A percentile compares a stretch with the other conserved stretches of the same genome.
phyloP scores from a whole-genome alignment of 495 filamentous ascomycete species.

The Lasiosphaeria ovina region DNA sequence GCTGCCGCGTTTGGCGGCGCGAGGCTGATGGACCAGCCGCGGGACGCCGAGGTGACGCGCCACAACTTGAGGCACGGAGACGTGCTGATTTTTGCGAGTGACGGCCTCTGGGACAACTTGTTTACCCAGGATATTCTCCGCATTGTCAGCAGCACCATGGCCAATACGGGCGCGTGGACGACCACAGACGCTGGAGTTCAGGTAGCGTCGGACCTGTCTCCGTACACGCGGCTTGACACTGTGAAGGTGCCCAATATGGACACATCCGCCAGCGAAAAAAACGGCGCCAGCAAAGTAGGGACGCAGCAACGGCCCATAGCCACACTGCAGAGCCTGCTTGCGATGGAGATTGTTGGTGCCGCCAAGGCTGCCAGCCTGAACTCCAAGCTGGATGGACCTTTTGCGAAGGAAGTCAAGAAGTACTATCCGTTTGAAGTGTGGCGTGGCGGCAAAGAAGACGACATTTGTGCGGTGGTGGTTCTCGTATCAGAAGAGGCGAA shows the following conservation, averaged over 20 bases:
- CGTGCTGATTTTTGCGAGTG: slow-evolving; percentile 85
- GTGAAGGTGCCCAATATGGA: neutral
- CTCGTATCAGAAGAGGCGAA: slow-evolving; percentile 62
- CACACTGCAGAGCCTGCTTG: slow-evolving; percentile 74
- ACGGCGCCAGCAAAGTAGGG: neutral
- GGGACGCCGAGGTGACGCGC: slow-evolving; percentile 75
- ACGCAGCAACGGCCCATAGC: slow-evolving; percentile 19
- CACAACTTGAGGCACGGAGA: slow-evolving; percentile 83
- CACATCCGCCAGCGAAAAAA: neutral
- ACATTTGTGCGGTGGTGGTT: slow-evolving; percentile 78
- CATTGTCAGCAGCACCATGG: slow-evolving; percentile 74
- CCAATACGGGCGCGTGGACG: slow-evolving; percentile 69
- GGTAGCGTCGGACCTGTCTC: slow-evolving; percentile 53
- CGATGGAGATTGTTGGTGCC: slow-evolving; percentile 69
- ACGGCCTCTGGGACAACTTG: slow-evolving; percentile 97
- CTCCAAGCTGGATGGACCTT: slow-evolving; percentile 78
- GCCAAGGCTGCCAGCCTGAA: slow-evolving; percentile 84
- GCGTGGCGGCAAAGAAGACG: slow-evolving; percentile 86
- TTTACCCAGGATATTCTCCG: slow-evolving; percentile 81
- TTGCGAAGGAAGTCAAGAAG: slow-evolving; percentile 88
- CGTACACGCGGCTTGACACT: slow-evolving; percentile 48
- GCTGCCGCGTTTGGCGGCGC: slow-evolving; percentile 77
- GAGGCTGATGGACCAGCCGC: slow-evolving; percentile 74
- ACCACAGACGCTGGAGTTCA: slow-evolving; percentile 56
- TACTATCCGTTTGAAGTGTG: slow-evolving; percentile 79